Evolutionary conservation across 2,329 filamentous ascomycete species (phyloP), one percentile per base, ranked within the genome.

Genomic region (Aspergillus sp.): DNA sequence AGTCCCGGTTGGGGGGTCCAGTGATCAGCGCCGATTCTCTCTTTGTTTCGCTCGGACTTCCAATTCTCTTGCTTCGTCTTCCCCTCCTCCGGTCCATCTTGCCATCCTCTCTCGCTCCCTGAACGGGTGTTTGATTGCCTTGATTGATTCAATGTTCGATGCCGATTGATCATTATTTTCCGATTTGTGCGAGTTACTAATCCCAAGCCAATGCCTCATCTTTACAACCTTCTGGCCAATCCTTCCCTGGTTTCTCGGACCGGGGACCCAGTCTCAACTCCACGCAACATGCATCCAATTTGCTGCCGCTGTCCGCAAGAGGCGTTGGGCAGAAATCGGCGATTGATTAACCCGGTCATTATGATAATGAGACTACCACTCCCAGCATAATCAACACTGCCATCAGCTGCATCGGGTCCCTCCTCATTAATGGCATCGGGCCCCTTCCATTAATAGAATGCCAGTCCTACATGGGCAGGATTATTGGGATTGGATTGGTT

Each of bases 291-390:
- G 65, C 64, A 66, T 64, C 63, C 56, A 55, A 61, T 70, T 69
- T 69, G 47, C 61, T 62, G 57, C 63, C 58, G 58, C 63, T 59
- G 58, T 55, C 65, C 59, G 59, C 54, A 61, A 56, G 54, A 59
- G 52, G 56, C 60, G 64, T 69, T 66, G 66, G 66, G 72, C 71
- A 74, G 65, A 66, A 70, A 73, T 69, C 54, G 49, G 57, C 56
- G 52, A 61, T 58, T 65, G 58, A 58, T 42, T 46, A 42, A 31
- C 56, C 16, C 31, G 18, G 24, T 3, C 36, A 52, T 50, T 16
- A 50, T 49, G 29, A 52, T 10, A 45, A 22, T 26, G 39, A 36
- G 26, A 29, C 26, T 39, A 3, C 12, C 32, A 54, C 36, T 20
- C 9, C 18, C 18, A 16, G 45, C 20, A 24, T 47, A 47, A 47